phyloP scores from a whole-genome alignment of 1,284 basidiomycete species.

The Ustilago esculenta region DNA sequence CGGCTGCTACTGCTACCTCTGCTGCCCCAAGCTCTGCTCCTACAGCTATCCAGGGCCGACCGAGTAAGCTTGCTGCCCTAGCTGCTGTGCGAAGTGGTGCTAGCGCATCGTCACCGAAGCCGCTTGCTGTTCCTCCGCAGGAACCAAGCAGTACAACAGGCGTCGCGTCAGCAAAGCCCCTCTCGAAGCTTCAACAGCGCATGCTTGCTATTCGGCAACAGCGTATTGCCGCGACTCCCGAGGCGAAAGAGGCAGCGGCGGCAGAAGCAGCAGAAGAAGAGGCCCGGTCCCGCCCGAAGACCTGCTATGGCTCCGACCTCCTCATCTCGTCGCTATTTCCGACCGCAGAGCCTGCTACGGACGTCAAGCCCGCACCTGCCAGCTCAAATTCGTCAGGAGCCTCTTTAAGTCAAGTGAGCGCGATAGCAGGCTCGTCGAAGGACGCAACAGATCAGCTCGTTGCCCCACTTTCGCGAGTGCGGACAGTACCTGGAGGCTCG shows the following conservation, averaged over 20 bases:
- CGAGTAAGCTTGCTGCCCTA: slow-evolving; percentile 57
- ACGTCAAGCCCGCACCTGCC: neutral
- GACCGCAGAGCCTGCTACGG: neutral
- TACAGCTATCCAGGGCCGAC: slow-evolving; percentile 10
- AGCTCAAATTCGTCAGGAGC: neutral
- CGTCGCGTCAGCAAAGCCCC: slow-evolving; percentile 68
- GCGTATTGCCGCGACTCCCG: slow-evolving; percentile 27
- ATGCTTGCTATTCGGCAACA: slow-evolving; percentile 63
- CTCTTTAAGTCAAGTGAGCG: slow-evolving; percentile 12
- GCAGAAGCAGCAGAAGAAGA: slow-evolving; percentile 35
- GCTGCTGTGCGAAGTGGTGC: slow-evolving; percentile 43
- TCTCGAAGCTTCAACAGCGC: slow-evolving; percentile 72
- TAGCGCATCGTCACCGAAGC: slow-evolving; percentile 7
- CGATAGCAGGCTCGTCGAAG: slow-evolving; percentile 21
- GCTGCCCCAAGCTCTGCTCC: slow-evolving; percentile 7
- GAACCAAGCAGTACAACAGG: slow-evolving; percentile 66
- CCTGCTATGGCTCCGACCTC: slow-evolving; percentile 40
- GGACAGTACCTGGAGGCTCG: slow-evolving; percentile 37
- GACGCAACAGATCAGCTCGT: slow-evolving; percentile 21
- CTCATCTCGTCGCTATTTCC: slow-evolving; percentile 55
- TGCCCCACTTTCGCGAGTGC: slow-evolving; percentile 14
- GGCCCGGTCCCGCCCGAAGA: slow-evolving; percentile 27
- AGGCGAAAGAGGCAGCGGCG: slow-evolving; percentile 30
- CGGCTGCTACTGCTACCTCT: neutral
- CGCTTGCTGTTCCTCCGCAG: slow-evolving; percentile 6